Evolutionary conservation across 352 stramenopile species (phyloP), one percentile per base, ranked within the genome.

Genomic region (Phytopythium delawarense): DNA sequence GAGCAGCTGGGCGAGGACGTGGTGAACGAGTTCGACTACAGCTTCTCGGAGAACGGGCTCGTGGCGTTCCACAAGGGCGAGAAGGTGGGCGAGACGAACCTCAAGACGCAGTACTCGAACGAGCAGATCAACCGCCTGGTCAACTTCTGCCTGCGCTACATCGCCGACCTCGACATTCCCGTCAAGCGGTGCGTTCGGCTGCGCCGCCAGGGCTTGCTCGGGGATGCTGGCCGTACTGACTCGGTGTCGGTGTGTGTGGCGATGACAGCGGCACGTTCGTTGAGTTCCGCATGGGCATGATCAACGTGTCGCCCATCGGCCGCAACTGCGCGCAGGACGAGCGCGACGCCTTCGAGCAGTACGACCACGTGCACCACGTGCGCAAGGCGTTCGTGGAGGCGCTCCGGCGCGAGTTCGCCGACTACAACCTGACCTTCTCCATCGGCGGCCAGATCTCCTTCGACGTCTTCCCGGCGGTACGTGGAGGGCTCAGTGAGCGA

Each of bases 371-470:
- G 39, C 78, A 96, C 76, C 84, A 92, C 71, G 79, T 99, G 65
- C 92, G 96, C 54, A 92, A 97, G 72, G 96, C 89, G 40, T 99
- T 99, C 79, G 96, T 99, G 9, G 83, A 89, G 61, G 94, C 89
- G 44, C 97, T 99, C 74, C 92, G 89, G 67, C 81, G 92, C 34
- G 90, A 99, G 72, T 98, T 98, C 67, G 66, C 81, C 37, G 92
- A 98, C 50, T 90, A 98, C 65, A 90, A 98, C 72, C 80, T 99
- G 50, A 99, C 95, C 18, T 99, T 95, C 74, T 98, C 92, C 60
- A 99, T 99, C 71, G 97, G 97, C 54, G 97, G 97, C 56, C 97
- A 95, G 87, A 99, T 99, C 73, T 99, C 93, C 16, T 99, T 99
- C 72, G 97, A 99, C 78, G 84, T 98, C 32, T 99, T 99, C 79